Base-by-base conservation (phyloP, 306 rosid genomes). In the Castanea mollissima region DNA sequence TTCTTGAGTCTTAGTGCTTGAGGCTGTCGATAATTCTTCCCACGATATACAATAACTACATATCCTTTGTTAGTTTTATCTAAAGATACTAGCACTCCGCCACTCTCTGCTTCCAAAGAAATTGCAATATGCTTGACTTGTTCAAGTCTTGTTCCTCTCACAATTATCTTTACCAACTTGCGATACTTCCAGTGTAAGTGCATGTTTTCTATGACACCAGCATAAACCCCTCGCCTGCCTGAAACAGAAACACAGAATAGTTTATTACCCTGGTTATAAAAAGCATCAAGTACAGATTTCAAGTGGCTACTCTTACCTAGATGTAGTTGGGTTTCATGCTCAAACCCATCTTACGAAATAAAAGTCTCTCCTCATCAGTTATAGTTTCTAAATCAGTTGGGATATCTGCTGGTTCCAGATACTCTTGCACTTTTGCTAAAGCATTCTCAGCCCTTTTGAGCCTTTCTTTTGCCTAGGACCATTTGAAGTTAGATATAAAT, bases 81-180 rank as follows among this genome's bases (percentile, higher is more conserved):
- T 59, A 94, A 73, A 71, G 97, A 92, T 27, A 94, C 91, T 62
- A 94, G 86, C 80, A 94, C 89, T 57, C 98, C 97, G 7, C 92
- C 97, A 78, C 97, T 94, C 88, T 94, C 98, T 8, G 98, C 98
- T 88, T 94, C 98, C 88, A 94, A 90, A 76, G 93, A 81, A 82
- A 90, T 90, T 23, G 98, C 95, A 49, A 91, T 78, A 68, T 94
- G 96, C 86, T 87, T 90, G 76, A 91, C 92, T 86, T 89, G 98
- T 73, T 87, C 87, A 55, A 76, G 57, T 74, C 83, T 90, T 88
- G 86, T 92, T 63, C 97, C 92, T 78, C 82, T 94, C 44, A 88
- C 94, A 31, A 91, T 84, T 88, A 94, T 82, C 89, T 94, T 94
- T 27, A 92, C 97, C 89, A 94, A 78, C 86, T 94, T 97, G 1